Evolutionary conservation across 495 filamentous ascomycete species (phyloP).

Genomic region (Tuber calosporum): DNA sequence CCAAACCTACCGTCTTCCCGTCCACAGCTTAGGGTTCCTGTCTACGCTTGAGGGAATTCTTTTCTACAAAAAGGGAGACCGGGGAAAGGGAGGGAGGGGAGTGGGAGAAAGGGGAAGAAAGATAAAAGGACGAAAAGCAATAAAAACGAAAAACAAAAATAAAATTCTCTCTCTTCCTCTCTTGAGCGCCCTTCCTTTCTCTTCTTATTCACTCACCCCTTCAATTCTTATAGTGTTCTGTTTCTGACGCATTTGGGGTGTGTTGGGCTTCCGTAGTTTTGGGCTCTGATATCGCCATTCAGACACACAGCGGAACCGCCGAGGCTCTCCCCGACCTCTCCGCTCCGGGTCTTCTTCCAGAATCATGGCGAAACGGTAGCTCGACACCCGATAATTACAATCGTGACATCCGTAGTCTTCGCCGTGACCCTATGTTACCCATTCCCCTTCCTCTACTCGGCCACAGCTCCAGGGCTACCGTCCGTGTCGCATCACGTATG

Average conservation of each 20-base stretch:
- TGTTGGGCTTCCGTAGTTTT: slow-evolving; percentile 40
- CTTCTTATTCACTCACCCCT: not conserved
- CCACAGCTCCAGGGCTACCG: slow-evolving; percentile 54
- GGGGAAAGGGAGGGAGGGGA: not conserved
- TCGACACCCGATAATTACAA: slow-evolving; percentile 58
- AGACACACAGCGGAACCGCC: slow-evolving; percentile 56
- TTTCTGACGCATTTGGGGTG: slow-evolving; percentile 18
- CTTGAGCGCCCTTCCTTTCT: slow-evolving; percentile 7
- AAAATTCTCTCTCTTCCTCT: slow-evolving; percentile 6
- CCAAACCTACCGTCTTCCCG: not conserved
- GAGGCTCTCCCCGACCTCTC: slow-evolving; percentile 53
- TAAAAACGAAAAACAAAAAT: not conserved
- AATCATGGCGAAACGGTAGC: slow-evolving; percentile 58
- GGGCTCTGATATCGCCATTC: slow-evolving; percentile 42
- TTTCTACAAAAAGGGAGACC: not conserved
- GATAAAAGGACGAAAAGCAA: not conserved
- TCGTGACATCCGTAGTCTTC: slow-evolving; percentile 58
- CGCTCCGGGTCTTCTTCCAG: slow-evolving; percentile 55
- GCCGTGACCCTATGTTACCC: slow-evolving; percentile 60
- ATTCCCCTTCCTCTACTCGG: slow-evolving; percentile 59
- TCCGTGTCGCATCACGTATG: slow-evolving; percentile 67
- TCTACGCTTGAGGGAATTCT: not conserved
- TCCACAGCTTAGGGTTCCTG: not conserved
- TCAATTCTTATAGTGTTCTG: slow-evolving; percentile 8
- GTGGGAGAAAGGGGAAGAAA: not conserved